These are phyloP conservation scores for Acacia confusa DNA, from an alignment of 306 rosid genomes.

Conservation along the genomic window DNA sequence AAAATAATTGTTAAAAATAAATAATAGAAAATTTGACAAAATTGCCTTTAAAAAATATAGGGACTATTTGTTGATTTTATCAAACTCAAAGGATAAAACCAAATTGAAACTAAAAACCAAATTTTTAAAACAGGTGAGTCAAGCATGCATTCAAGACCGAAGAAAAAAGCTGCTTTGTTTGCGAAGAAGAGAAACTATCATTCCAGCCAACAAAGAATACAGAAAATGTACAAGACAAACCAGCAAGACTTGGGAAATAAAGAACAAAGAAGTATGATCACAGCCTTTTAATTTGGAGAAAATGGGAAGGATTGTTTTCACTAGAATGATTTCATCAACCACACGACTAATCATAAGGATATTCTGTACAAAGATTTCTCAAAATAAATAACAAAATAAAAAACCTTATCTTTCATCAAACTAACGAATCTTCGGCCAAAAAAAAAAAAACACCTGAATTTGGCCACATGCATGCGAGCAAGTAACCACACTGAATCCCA, in stretches of 20 bases:
- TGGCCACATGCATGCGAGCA: not conserved
- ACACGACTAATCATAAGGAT: not conserved
- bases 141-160: too few relatives aligned
- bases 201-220: not conserved
- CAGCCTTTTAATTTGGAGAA: not conserved
- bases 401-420: constrained; percentile 12
- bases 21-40: too few relatives aligned
- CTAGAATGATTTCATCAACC: not conserved
- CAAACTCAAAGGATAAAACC: too few relatives aligned
- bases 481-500: not conserved
- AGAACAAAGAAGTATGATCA: not conserved
- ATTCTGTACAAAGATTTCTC: constrained; percentile 26
- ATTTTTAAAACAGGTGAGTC: too few relatives aligned
- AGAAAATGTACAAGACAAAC: not conserved
- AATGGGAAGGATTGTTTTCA: not conserved
- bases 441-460: not conserved
- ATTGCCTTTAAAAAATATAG: too few relatives aligned
- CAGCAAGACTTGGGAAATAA: not conserved
- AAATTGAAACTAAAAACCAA: too few relatives aligned
- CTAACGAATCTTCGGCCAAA: not conserved
- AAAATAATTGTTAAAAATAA: too few relatives aligned
- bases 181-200: not conserved
- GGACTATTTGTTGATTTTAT: too few relatives aligned
- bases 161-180: too few relatives aligned
- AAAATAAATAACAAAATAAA: not conserved